Conservation (phyloP, 345 rosid species). For the Pugionium dolabratum region DNA sequence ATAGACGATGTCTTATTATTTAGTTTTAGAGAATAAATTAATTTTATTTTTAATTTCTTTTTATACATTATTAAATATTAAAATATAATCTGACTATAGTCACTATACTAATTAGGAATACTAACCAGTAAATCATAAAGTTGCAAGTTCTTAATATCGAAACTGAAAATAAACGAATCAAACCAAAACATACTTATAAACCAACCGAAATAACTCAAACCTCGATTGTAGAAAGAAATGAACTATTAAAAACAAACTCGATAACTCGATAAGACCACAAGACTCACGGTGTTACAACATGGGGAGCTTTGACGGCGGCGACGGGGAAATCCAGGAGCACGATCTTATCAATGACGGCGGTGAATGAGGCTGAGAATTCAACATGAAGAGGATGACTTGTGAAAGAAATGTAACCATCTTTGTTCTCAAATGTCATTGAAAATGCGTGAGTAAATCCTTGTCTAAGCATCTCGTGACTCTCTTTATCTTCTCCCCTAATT, state of each 20-base stretch:
- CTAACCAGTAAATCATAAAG: neutral
- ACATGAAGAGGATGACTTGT: slow-evolving; percentile 66
- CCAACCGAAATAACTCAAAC: slow-evolving; percentile 22
- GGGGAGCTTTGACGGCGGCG: slow-evolving; percentile 50
- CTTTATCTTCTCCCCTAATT: slow-evolving; percentile 77
- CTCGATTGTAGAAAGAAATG: slow-evolving; percentile 14
- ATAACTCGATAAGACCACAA: neutral
- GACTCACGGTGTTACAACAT: slow-evolving; percentile 27
- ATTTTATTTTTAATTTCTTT: no score
- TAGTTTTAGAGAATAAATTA: no score
- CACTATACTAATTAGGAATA: no score
- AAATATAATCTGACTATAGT: no score
- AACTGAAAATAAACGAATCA: slow-evolving; percentile 16
- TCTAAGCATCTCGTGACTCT: slow-evolving; percentile 83
- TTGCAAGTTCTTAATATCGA: slow-evolving; percentile 17
- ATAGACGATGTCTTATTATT: no score
- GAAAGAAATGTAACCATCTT: slow-evolving; percentile 71
- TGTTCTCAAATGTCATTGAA: slow-evolving; percentile 72
- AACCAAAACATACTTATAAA: slow-evolving; percentile 31
- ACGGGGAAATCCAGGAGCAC: slow-evolving; percentile 72
- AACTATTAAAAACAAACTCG: slow-evolving; percentile 12
- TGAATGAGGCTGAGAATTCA: slow-evolving; percentile 77
- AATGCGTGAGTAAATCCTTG: slow-evolving; percentile 91
- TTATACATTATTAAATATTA: no score
- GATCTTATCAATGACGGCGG: slow-evolving; percentile 72